These are phyloP conservation scores for Bipolaris sorokiniana DNA, from an alignment of 2,329 filamentous ascomycete species.

Conservation along the genomic window DNA sequence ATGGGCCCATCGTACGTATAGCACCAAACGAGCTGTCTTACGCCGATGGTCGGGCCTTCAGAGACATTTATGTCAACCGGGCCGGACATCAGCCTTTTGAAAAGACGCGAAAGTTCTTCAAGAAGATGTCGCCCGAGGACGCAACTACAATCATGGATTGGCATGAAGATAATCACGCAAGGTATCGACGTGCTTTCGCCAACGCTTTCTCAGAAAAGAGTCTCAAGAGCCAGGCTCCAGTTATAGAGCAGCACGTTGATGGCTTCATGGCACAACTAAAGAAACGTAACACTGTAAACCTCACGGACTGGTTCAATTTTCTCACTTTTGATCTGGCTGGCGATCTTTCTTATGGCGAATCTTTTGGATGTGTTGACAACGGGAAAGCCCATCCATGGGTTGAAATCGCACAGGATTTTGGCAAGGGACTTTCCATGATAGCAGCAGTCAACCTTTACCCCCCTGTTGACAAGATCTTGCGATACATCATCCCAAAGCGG, in stretches of 20 bases:
- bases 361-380: constrained; percentile 50
- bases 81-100: constrained; percentile 32
- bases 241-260: constrained; percentile 35
- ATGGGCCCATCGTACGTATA: constrained; percentile 38
- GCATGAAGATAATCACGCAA: constrained; percentile 32
- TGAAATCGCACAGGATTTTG: constrained; percentile 33
- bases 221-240: constrained; percentile 31
- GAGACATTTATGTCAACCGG: constrained; percentile 38
- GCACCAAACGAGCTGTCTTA: constrained; percentile 41
- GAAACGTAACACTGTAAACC: constrained; percentile 23
- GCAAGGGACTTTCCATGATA: constrained; percentile 40
- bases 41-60: constrained; percentile 33
- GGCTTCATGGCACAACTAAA: constrained; percentile 30
- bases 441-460: constrained; percentile 34
- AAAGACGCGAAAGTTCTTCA: constrained; percentile 34
- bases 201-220: constrained; percentile 38
- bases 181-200: constrained; percentile 34
- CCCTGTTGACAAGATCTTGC: constrained; percentile 31
- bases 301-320: constrained; percentile 26
- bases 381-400: constrained; percentile 51
- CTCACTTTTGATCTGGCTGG: constrained; percentile 43
- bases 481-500: constrained; percentile 32
- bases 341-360: constrained; percentile 60
- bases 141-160: constrained; percentile 34
- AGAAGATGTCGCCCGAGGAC: constrained; percentile 33